Evolutionary conservation across 805 yeast genomes (phyloP), one percentile per base, ranked within the genome.

Genomic region (Wickerhamomyces alni): DNA sequence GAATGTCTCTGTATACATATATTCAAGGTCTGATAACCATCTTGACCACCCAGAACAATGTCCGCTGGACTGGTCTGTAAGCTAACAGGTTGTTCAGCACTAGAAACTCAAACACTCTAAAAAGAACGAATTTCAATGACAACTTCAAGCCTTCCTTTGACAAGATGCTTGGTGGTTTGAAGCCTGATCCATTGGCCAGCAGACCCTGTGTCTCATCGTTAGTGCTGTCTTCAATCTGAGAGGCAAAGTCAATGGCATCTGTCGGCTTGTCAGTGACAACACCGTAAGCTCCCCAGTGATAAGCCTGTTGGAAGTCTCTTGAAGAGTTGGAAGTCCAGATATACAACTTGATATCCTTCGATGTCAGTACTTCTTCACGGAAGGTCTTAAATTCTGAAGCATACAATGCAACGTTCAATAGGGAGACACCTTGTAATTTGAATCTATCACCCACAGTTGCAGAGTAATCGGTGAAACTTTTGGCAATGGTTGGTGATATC

Each of bases 391-490:
- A 74, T 54, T 43, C 66, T 46, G 39, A 48, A 4, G 62, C 67
- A 76, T 72, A 67, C 54, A 74, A 70, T 52, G 70, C 66, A 52
- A 69, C 52, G 66, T 61, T 37, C 27, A 65, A 55, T 11, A 66
- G 38, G 12, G 87, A 80, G 31, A 81, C 72, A 25, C 80, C 84
- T 22, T 68, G 65, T 38, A 80, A 66, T 57, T 74, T 77, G 50
- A 66, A 67, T 49, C 61, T 49, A 8, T 67, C 61, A 30, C 59
- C 49, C 15, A 67, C 46, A 33, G 61, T 46, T 32, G 58, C 46
- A 21, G 72, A 63, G 33, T 71, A 72, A 35, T 57, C 43, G 16
- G 66, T 48, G 17, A 65, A 61, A 5, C 43, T 40, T 15, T 48
- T 42, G 9, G 70, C 63, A 25, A 58, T 47, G 5, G 58, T 54